A percentile compares a stretch with the other conserved stretches of the same genome.
Conservation (phyloP, 306 rosid species). For the Malus sieversii region DNA sequence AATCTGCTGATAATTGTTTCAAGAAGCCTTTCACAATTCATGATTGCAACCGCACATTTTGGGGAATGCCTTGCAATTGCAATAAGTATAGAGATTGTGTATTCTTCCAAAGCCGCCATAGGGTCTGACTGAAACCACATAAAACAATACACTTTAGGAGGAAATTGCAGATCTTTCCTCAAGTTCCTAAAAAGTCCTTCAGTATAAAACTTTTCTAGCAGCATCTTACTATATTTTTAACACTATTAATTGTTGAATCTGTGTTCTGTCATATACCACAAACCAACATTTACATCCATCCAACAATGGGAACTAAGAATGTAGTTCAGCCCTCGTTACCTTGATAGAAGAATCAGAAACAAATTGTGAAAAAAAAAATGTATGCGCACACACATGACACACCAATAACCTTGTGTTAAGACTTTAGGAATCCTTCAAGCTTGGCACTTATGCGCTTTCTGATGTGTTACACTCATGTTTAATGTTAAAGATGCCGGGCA, state of each 20-base stretch:
- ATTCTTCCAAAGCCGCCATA: constrained; percentile 61
- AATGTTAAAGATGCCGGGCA: background rate
- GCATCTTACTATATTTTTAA: background rate
- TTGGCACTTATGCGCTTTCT: background rate
- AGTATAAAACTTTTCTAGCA: background rate
- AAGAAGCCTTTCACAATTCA: constrained; percentile 70
- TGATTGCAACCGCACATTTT: constrained; percentile 64
- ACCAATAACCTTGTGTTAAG: background rate
- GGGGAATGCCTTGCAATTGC: constrained; percentile 94
- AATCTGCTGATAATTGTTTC: constrained; percentile 59
- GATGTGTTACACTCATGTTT: background rate
- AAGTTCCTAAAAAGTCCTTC: background rate
- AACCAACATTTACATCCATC: background rate
- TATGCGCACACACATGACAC: background rate
- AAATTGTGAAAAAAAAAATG: background rate
- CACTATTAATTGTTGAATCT: background rate
- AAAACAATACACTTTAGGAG: constrained; percentile 3
- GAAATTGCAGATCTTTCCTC: background rate
- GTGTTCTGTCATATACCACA: background rate
- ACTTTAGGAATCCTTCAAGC: background rate
- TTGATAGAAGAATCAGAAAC: background rate
- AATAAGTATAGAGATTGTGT: constrained; percentile 61
- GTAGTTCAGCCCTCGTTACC: background rate
- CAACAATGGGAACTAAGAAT: background rate
- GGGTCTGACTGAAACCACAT: constrained; percentile 65